phyloP scores from a whole-genome alignment of 371 early-diverging fungal species.

The Haplosporangium sp. region DNA sequence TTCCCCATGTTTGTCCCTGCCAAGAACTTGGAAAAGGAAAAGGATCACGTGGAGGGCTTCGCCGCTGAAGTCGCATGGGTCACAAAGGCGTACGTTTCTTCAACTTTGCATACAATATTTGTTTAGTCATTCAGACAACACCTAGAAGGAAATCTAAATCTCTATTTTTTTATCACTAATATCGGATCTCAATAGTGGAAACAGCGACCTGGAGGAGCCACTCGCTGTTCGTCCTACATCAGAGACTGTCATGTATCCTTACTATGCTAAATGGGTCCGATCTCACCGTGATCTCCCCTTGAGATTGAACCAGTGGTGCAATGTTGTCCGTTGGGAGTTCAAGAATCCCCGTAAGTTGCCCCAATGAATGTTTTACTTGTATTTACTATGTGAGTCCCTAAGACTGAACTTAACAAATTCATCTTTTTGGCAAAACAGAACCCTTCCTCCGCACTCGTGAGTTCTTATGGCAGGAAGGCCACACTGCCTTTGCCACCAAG shows the following conservation, averaged over 20 bases:
- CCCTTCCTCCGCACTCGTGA: slow-evolving; percentile 99
- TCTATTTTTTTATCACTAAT: neutral
- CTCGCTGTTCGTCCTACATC: slow-evolving; percentile 99
- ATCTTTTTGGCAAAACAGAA: slow-evolving; percentile 60
- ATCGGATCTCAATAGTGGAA: slow-evolving; percentile 70
- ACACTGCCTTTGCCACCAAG: slow-evolving; percentile 97
- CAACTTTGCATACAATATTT: neutral
- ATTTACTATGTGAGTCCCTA: neutral
- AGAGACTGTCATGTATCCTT: slow-evolving; percentile 99
- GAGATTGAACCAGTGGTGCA: slow-evolving; percentile 99
- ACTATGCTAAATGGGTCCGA: slow-evolving; percentile 99
- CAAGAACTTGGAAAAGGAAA: slow-evolving; percentile 94
- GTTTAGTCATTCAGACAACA: no score
- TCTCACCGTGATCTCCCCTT: slow-evolving; percentile 99
- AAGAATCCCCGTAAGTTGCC: slow-evolving; percentile 92
- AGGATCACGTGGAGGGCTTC: slow-evolving; percentile 99
- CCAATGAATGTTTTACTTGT: no score
- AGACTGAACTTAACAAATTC: neutral
- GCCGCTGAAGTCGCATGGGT: slow-evolving; percentile 99
- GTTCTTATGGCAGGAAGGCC: slow-evolving; percentile 99
- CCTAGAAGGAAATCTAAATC: neutral
- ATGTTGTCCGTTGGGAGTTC: slow-evolving; percentile 99
- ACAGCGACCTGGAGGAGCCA: slow-evolving; percentile 94
- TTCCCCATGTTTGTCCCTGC: slow-evolving; percentile 99
- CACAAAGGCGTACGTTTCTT: slow-evolving; percentile 84